These are phyloP conservation scores for Hortaea werneckii DNA, from an alignment of 2,329 filamentous ascomycete species.

Conservation along the genomic window DNA sequence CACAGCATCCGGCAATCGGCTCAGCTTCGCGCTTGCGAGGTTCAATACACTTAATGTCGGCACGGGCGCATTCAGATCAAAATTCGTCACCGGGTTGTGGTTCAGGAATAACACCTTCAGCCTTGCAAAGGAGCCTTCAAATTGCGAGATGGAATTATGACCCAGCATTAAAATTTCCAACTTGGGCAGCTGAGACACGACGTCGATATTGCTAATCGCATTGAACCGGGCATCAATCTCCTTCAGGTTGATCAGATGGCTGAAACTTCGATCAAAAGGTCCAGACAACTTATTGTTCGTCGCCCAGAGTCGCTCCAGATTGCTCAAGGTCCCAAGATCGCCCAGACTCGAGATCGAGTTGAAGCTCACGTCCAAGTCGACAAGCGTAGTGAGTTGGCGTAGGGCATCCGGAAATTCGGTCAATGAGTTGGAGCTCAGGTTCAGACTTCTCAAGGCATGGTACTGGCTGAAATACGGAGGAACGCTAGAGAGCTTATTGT, in stretches of 20 bases:
- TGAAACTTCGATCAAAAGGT: constrained; percentile 59
- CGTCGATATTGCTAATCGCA: constrained; percentile 74
- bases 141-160: constrained; percentile 85
- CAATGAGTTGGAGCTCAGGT: constrained; percentile 88
- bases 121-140: constrained; percentile 77
- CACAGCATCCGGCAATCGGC: constrained; percentile 73
- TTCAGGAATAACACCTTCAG: constrained; percentile 81
- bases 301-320: constrained; percentile 80
- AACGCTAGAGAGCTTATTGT: constrained; percentile 74
- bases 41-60: constrained; percentile 80
- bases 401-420: constrained; percentile 77
- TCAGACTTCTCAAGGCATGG: constrained; percentile 67
- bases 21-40: constrained; percentile 80
- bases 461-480: constrained; percentile 78
- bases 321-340: constrained; percentile 66
- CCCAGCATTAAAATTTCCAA: constrained; percentile 82
- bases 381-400: constrained; percentile 68
- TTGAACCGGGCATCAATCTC: constrained; percentile 96
- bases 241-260: constrained; percentile 63
- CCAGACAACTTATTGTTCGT: constrained; percentile 86
- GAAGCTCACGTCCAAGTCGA: constrained; percentile 94
- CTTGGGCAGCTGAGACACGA: constrained; percentile 71
- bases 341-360: constrained; percentile 76
- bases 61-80: constrained; percentile 67
- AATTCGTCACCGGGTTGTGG: constrained; percentile 89